A percentile compares a stretch with the other conserved stretches of the same genome.
Evolutionary conservation across 345 rosid species (phyloP).

Genomic region (Jatropha curcas): DNA sequence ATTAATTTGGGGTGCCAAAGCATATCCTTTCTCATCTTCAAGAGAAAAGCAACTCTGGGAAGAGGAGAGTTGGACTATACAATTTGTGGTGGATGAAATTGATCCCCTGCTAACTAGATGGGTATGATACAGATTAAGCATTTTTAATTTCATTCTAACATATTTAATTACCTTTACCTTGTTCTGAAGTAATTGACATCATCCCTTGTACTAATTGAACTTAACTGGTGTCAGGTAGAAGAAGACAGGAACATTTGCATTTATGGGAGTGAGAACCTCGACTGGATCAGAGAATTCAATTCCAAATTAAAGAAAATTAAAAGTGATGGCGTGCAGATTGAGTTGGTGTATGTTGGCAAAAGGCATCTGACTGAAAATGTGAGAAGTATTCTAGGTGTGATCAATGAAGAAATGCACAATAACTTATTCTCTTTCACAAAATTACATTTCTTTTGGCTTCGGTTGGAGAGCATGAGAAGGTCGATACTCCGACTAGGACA

Average conservation of each 20-base stretch:
- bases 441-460: conserved; percentile 61
- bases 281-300: conserved; percentile 54
- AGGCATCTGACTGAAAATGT: conserved; percentile 32
- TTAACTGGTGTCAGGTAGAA: conserved; percentile 48
- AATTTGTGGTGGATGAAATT: conserved; percentile 50
- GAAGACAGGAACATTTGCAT: conserved; percentile 61
- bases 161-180: background rate
- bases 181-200: background rate
- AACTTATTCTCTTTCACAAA: conserved; percentile 38
- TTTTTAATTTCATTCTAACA: too few relatives aligned
- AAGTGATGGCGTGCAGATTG: conserved; percentile 47
- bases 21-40: conserved; percentile 67
- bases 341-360: conserved; percentile 52
- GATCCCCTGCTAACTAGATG: conserved; percentile 46
- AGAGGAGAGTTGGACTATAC: conserved; percentile 52
- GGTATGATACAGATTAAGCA: conserved; percentile 42
- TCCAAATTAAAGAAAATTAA: conserved; percentile 36
- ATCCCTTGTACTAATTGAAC: background rate
- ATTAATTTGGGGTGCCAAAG: conserved; percentile 67
- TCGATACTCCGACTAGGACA: conserved; percentile 42
- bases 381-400: conserved; percentile 25
- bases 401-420: conserved; percentile 34
- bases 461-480: conserved; percentile 62
- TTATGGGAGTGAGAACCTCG: conserved; percentile 50
- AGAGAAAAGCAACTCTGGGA: conserved; percentile 73